Base-by-base conservation (phyloP, 441 rosid genomes). In the Cnidoscolus chayamansa region DNA sequence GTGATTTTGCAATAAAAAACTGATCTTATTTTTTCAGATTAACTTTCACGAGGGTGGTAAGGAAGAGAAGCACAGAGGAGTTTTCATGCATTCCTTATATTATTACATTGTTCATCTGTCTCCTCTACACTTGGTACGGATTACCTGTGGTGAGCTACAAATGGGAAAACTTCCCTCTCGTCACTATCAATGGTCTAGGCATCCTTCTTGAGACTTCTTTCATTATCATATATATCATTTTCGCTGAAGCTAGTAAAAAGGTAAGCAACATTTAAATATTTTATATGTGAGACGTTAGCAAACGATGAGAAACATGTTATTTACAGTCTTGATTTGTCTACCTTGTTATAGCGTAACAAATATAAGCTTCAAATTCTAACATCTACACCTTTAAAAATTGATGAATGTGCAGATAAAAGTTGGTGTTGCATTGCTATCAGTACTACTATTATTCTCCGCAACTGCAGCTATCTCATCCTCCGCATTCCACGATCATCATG, bases 101-200 rank as follows among this genome's bases (percentile, higher is more conserved):
- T 15, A 71, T 85, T 63, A 78, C 97, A 30, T 82, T 90, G 7
- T 70, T 83, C 47, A 90, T 86, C 69, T 94, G 98, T 76, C 82
- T 94, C 20, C 73, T 94, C 0, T 90, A 84, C 73, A 89, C 89
- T 60, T 90, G 95, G 95, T 94, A 94, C 53, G 98, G 92, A 43
- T 63, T 88, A 73, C 98, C 98, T 0, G 64, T 90, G 12, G 97
- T 91, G 43, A 94, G 97, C 88, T 62, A 75, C 84, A 73, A 60
- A 74, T 90, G 94, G 97, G 97, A 91, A 72, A 91, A 94, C 76
- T 82, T 89, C 62, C 88, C 88, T 0, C 77, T 91, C 7, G 84
- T 86, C 70, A 89, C 95, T 67, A 84, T 89, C 77, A 91, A 94
- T 37, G 92, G 91, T 47, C 57, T 88, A 1, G 98, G 98, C 70